Conservation (phyloP, 225 moss, liverwort and hornwort species). For the Asterella californica region DNA sequence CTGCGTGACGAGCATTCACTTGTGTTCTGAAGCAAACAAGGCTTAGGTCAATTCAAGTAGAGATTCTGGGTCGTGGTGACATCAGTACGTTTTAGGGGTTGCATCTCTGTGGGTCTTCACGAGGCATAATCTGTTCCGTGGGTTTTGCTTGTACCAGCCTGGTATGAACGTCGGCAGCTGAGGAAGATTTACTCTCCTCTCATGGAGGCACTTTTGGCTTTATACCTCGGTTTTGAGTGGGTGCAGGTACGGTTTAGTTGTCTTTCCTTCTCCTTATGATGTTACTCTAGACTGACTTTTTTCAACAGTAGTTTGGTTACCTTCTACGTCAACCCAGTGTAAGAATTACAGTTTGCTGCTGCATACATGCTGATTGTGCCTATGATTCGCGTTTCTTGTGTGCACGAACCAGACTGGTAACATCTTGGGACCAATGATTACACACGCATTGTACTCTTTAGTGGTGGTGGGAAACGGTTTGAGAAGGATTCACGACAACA, state of each 20-base stretch:
- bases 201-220: slow-evolving; percentile 74
- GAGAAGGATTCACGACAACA: slow-evolving; percentile 71
- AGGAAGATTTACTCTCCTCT: slow-evolving; percentile 89
- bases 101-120: not conserved
- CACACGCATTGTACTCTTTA: slow-evolving; percentile 74
- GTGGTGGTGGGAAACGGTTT: slow-evolving; percentile 88
- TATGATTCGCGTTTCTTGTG: not conserved
- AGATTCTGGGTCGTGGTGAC: not conserved
- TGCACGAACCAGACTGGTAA: slow-evolving; percentile 59
- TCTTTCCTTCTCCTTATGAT: not conserved
- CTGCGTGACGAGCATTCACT: not conserved
- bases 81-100: not conserved
- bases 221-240: slow-evolving; percentile 95
- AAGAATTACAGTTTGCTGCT: not conserved
- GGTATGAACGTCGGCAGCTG: slow-evolving; percentile 90
- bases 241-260: slow-evolving; percentile 43
- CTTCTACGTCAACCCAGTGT: not conserved
- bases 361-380: not conserved
- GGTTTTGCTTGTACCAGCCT: slow-evolving; percentile 35
- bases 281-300: not conserved
- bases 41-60: not conserved
- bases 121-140: not conserved
- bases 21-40: not conserved
- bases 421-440: slow-evolving; percentile 88
- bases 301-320: not conserved